These are phyloP conservation scores for Ricinus communis DNA, from an alignment of 345 rosid species.

Conservation along the genomic window DNA sequence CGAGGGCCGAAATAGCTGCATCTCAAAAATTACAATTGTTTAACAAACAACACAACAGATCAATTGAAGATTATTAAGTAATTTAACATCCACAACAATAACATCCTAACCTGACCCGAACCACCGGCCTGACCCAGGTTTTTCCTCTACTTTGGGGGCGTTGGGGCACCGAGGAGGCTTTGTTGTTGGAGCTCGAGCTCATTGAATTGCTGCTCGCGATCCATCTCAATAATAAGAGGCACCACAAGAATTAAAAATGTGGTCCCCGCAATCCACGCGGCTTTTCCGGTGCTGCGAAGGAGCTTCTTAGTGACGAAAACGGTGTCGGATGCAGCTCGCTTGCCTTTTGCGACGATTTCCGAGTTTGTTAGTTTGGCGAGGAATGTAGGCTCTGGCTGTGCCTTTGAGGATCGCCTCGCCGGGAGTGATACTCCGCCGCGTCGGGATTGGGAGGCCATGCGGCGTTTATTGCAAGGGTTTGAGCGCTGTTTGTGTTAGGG, in stretches of 20 bases:
- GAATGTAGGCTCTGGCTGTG: conserved; percentile 32
- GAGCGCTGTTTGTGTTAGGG: neutral
- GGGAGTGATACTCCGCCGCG: conserved; percentile 51
- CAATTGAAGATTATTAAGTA: neutral
- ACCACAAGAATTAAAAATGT: conserved; percentile 64
- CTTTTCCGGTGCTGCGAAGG: conserved; percentile 79
- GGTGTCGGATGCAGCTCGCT: conserved; percentile 54
- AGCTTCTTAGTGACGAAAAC: conserved; percentile 67
- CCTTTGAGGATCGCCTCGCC: conserved; percentile 30
- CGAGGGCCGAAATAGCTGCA: neutral
- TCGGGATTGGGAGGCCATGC: conserved; percentile 50
- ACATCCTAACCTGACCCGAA: conserved; percentile 16
- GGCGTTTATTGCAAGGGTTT: neutral
- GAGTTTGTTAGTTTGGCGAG: conserved; percentile 42
- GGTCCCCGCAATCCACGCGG: conserved; percentile 82
- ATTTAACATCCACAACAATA: neutral
- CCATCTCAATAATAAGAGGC: conserved; percentile 67
- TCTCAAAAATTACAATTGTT: neutral
- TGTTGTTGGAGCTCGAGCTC: conserved; percentile 75
- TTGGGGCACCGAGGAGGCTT: conserved; percentile 63
- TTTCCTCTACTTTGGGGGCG: conserved; percentile 24
- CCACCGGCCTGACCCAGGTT: neutral
- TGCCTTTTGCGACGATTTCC: conserved; percentile 49
- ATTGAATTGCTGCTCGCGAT: conserved; percentile 59
- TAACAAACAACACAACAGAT: neutral